Conservation (phyloP, 805 yeast genomes). For the Debaryomyces prosopidis region DNA sequence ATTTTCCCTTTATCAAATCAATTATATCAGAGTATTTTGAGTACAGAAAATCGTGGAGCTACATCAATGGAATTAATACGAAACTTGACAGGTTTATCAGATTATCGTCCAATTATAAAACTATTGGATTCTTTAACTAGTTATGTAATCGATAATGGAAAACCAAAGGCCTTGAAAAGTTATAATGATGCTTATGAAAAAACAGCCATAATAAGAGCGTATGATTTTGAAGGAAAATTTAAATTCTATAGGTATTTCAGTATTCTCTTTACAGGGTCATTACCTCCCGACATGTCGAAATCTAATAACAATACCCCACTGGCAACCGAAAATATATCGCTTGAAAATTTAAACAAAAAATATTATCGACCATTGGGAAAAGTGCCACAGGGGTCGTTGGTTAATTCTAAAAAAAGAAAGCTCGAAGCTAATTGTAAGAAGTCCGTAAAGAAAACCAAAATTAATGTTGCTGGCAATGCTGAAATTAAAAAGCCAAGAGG, state of each 20-base stretch:
- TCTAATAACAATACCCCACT: conserved; percentile 5
- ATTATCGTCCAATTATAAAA: conserved; percentile 51
- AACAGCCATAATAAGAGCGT: conserved; percentile 51
- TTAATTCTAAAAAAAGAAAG: conserved; percentile 15
- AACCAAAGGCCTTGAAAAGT: conserved; percentile 24
- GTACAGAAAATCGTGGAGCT: conserved; percentile 50
- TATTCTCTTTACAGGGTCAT: conserved; percentile 1
- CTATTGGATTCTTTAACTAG: conserved; percentile 51
- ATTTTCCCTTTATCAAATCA: conserved; percentile 69
- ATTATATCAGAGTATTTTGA: conserved; percentile 48
- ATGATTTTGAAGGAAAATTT: conserved; percentile 72
- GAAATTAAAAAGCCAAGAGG: conserved; percentile 1
- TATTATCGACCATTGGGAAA: conserved; percentile 22
- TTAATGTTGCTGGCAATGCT: background rate
- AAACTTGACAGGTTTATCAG: conserved; percentile 54
- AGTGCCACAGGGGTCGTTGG: conserved; percentile 21
- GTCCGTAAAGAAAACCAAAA: background rate
- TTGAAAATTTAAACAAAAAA: conserved; percentile 12
- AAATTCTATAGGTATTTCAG: conserved; percentile 64
- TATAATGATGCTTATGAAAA: conserved; percentile 29
- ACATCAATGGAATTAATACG: conserved; percentile 57
- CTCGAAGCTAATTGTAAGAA: conserved; percentile 1
- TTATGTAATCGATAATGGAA: conserved; percentile 28
- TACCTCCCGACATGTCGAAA: background rate
- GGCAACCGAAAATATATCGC: background rate